Base-by-base conservation (phyloP, 352 stramenopile species). In the Phytophthora foliorum region DNA sequence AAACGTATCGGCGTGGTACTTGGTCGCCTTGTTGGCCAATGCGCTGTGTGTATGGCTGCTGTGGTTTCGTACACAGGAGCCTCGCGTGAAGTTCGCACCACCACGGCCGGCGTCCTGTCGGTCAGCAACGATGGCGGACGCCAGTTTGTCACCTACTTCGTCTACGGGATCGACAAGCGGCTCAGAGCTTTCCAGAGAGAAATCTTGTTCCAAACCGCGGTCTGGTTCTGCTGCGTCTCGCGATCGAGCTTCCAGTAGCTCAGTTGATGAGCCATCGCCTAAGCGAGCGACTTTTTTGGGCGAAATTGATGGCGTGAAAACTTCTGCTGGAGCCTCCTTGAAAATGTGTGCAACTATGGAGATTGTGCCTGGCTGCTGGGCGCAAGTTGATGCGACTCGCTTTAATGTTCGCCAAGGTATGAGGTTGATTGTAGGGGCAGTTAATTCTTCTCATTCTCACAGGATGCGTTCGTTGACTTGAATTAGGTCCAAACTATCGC, bases 401-500 rank as follows among this genome's bases (percentile, higher is more conserved):
- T 95, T 93, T 46, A 89, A 93, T n/a, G 85, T 95, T n/a, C 83
- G 87, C 2, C 82, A 92, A 82, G 87, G 87, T 85, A 49, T 14
- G n/a, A 22, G 6, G 3, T 22, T 27, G 3, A 1, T 49, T 49
- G 3, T 7, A 45, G 21, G 6, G 19, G 24, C 19, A 17, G 42
- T 16, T 29, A 6, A 27, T 49, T n/a, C n/a, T n/a, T n/a, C n/a
- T n/a, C n/a, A n/a, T n/a, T n/a, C n/a, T n/a, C n/a, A n/a, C n/a
- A n/a, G n/a, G n/a, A 21, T 22, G 46, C 42, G 19, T 21, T 49
- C 44, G n/a, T 22, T 10, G 29, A 9, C 39, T 41, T 24, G 6
- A 49, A 29, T 49, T n/a, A 91, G 82, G 83, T 48, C 83, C 87
- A 21, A 92, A 93, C 56, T 95, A 95, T 34, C 81, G 84, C 21